Evolutionary conservation across 306 rosid species (phyloP), one percentile per base, ranked within the genome.

Genomic region (Purshia tridentata): DNA sequence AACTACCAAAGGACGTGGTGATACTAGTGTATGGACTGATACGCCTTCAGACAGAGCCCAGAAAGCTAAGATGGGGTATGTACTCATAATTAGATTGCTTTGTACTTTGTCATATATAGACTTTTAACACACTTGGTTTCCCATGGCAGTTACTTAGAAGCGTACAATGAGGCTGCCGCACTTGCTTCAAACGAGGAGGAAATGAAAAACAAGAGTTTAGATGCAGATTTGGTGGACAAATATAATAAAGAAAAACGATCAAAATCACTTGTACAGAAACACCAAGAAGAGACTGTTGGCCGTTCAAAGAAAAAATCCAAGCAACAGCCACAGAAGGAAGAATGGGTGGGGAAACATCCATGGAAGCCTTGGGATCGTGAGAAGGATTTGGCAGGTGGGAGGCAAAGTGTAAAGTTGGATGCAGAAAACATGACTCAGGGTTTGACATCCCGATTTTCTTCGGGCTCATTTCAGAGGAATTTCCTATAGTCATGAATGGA

Each of bases 321-420:
- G 67, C 85, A 78, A 78, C 80, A 65, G 69, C 39, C 63, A 15
- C 86, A 77, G 66, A 87, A 85, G 69, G 92, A 90, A 72, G 91
- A 91, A 0, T 91, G 98, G 96, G 85, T 72, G 70, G 95, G 93
- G 76, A 85, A 89, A 70, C 99, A 94, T 85, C 99, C 96, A 20
- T 91, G 99, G 96, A 94, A 91, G 82, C 99, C 97, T 76, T 91
- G 92, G 92, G 97, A 94, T 82, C 92, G 99, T 67, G 97, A 94
- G 71, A 91, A 86, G 84, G 99, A 91, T 76, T 82, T 94, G 77
- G 65, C 86, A 5, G 90, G 91, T 67, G 97, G 98, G 77, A 84
- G 97, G 83, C 81, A 88, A 73, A 85, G 47, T 77, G 63, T 94
- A 59, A 89, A 88, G 37, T 45, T 94, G 9, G 97, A 94, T 84